Evolutionary conservation across 2,329 filamentous ascomycete species (phyloP).

Genomic region (Lachnellula hyalina): DNA sequence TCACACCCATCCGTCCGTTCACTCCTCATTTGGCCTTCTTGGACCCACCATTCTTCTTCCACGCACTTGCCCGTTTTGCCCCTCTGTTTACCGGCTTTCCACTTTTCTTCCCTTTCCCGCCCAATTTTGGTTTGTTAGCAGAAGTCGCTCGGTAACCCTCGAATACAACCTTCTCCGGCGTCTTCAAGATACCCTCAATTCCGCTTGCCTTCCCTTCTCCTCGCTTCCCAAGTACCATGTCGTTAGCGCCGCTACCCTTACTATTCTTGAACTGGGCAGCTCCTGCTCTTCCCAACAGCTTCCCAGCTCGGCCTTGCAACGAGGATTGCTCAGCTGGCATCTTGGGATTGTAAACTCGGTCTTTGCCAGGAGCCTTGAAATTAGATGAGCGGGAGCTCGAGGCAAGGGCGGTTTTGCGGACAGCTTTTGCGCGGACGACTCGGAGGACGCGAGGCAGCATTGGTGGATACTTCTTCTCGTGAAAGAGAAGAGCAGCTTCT

Average conservation of each 20-base stretch:
- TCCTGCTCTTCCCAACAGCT: constrained; percentile 66
- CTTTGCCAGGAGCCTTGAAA: constrained; percentile 30
- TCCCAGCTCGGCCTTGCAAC: constrained; percentile 65
- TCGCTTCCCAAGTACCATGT: constrained; percentile 19
- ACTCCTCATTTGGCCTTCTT: constrained; percentile 26
- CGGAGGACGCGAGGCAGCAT: constrained; percentile 86
- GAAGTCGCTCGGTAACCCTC: constrained; percentile 71
- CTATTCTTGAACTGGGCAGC: constrained; percentile 38
- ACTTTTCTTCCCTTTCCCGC: constrained; percentile 50
- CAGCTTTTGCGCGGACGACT: constrained; percentile 65
- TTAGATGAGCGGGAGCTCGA: constrained; percentile 10
- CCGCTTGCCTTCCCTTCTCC: constrained; percentile 11
- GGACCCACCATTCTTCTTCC: constrained; percentile 36
- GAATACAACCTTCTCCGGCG: constrained; percentile 69
- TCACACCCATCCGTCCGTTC: not conserved
- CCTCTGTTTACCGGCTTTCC: constrained; percentile 36
- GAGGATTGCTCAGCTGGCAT: constrained; percentile 64
- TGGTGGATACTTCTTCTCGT: constrained; percentile 90
- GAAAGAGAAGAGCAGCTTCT: constrained; percentile 80
- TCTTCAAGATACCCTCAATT: constrained; percentile 39
- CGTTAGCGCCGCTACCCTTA: constrained; percentile 27
- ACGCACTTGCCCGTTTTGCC: constrained; percentile 31
- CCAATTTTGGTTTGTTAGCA: constrained; percentile 56
- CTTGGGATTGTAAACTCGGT: constrained; percentile 59
- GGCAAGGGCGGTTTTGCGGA: constrained; percentile 35